Evolutionary conservation across 2,329 filamentous ascomycete genomes (phyloP), one percentile per base, ranked within the genome.

Genomic region (Colletotrichum sp.): DNA sequence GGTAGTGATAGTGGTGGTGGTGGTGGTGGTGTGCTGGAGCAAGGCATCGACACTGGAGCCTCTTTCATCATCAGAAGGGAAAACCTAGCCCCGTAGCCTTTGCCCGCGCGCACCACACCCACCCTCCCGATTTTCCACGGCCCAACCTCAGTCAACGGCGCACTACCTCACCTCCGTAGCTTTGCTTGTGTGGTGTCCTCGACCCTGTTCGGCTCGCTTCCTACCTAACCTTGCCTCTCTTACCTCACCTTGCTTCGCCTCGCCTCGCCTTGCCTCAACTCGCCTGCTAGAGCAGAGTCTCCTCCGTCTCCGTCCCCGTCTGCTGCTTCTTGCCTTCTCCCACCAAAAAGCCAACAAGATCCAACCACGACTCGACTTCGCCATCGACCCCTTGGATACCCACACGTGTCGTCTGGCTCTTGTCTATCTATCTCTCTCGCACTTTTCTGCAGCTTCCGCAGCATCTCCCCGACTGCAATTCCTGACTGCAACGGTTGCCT

Each of bases 21-120:
- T 43, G 8, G 18, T 43, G 38, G 18, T 67, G 64, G 24, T 16
- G 63, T 28, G n/a, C 43, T 28, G 55, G 60, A 73, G 64, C 55
- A 52, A 61, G 64, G 52, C 64, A 73, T 43, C 64, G 76, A 52
- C 43, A 52, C 43, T 52, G 43, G 43, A 77, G 73, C 72, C 76
- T 77, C 77, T 77, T 78, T 78, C 77, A 78, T 78, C 77, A 78
- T 78, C 73, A 72, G 66, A 30, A 58, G 26, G 48, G 68, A 74
- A 67, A 65, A 58, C 60, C 67, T 67, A 60, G 66, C 74, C 76
- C 76, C 74, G 74, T 77, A 77, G 66, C 75, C 4, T 52, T 52
- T 52, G 43, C 43, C 43, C 43, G 38, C 38, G 38, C 38, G 38
- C 38, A 52, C 43, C 43, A 52, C 6, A 7, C 43, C 77, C 77